These are phyloP conservation scores for Trichoderma reesei DNA, from an alignment of 495 filamentous ascomycete species.

Conservation along the genomic window DNA sequence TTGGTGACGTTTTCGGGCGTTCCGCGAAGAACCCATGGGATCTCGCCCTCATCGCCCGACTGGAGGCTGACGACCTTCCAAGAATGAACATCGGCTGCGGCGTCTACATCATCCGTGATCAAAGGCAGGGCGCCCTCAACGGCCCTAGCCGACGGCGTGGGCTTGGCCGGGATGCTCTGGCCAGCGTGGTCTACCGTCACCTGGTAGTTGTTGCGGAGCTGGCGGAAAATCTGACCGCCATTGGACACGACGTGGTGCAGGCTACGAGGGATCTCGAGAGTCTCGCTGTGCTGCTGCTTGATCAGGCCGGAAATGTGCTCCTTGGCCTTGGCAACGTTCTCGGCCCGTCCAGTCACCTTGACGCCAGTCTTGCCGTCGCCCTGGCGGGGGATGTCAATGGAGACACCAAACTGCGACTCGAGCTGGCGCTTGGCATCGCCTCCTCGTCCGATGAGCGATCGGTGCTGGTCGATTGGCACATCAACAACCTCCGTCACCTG, in stretches of 20 bases:
- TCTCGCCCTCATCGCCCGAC: slow-evolving; percentile 55
- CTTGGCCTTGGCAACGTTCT: slow-evolving; percentile 74
- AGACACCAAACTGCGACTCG: slow-evolving; percentile 83
- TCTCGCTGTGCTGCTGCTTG: slow-evolving; percentile 84
- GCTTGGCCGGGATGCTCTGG: slow-evolving; percentile 59
- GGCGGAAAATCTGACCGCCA: slow-evolving; percentile 86
- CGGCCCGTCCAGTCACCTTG: slow-evolving; percentile 71
- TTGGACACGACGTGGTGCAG: slow-evolving; percentile 79
- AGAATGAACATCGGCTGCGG: slow-evolving; percentile 52
- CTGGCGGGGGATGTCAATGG: slow-evolving; percentile 78
- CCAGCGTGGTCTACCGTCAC: slow-evolving; percentile 88
- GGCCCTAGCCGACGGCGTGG: slow-evolving; percentile 32
- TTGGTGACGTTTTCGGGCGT: slow-evolving; percentile 62
- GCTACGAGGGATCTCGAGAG: slow-evolving; percentile 65
- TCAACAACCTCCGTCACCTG: slow-evolving; percentile 68
- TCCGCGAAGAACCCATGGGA: slow-evolving; percentile 87
- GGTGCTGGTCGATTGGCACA: slow-evolving; percentile 78
- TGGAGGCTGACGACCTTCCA: slow-evolving; percentile 67
- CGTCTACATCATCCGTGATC: slow-evolving; percentile 73
- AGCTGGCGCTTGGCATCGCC: slow-evolving; percentile 75
- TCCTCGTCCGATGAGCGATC: slow-evolving; percentile 82
- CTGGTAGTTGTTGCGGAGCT: slow-evolving; percentile 65
- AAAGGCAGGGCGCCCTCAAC: slow-evolving; percentile 60
- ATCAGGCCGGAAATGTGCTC: slow-evolving; percentile 66
- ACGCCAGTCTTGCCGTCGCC: slow-evolving; percentile 61